phyloP scores from a whole-genome alignment of 2,329 filamentous ascomycete species.

The Cercospora sp. region DNA sequence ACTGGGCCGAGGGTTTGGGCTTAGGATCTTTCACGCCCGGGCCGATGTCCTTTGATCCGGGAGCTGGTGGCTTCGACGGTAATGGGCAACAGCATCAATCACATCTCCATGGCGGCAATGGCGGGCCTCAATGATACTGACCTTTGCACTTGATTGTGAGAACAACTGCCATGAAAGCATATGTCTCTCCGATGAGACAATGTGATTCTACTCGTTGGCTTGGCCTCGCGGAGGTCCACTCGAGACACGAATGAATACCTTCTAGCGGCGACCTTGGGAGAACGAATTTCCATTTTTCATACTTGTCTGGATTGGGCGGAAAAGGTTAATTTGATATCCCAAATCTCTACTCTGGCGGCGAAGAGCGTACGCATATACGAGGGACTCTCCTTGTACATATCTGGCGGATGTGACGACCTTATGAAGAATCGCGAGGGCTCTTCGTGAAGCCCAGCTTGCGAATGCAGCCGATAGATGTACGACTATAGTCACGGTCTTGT shows the following conservation, averaged over 20 bases:
- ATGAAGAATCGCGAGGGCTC: background rate
- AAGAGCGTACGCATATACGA: background rate
- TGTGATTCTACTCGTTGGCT: background rate
- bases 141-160: too few relatives aligned
- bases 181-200: background rate
- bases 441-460: background rate
- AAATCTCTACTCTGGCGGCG: background rate
- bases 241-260: background rate
- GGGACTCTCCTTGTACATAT: background rate
- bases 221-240: background rate
- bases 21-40: conserved; percentile 37
- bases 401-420: background rate
- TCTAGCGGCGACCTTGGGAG: background rate
- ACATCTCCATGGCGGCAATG: background rate
- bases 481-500: background rate
- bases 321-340: background rate
- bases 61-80: conserved; percentile 2
- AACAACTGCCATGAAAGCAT: background rate
- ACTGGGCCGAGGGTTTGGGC: conserved; percentile 58
- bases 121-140: background rate
- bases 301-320: background rate
- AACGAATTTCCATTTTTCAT: background rate
- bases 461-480: background rate
- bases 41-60: conserved; percentile 18
- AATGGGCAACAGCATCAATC: background rate